Percentiles rank a stretch among this genome's conserved stretches.
Conservation (phyloP, 768 basidiomycete species). For the Boletus edulis region DNA sequence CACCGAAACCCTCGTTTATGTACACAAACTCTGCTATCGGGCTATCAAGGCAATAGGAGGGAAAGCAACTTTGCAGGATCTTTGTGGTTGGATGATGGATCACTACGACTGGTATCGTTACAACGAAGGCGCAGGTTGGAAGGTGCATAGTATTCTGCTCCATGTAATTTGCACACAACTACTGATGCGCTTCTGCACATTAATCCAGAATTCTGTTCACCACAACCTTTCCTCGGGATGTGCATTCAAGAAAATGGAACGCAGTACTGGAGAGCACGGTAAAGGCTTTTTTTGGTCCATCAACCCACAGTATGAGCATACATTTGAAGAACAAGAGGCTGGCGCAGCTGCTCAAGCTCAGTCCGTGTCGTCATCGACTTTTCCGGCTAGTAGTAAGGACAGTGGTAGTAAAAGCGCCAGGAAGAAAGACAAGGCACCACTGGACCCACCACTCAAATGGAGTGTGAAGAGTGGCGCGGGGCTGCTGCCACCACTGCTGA, state of each 20-base stretch:
- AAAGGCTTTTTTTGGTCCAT: slow-evolving; percentile 95
- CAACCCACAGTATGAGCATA: slow-evolving; percentile 68
- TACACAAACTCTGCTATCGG: slow-evolving; percentile 86
- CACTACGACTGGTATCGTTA: slow-evolving; percentile 89
- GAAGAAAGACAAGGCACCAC: slow-evolving; percentile 59
- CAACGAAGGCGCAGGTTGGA: slow-evolving; percentile 83
- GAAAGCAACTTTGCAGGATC: slow-evolving; percentile 86
- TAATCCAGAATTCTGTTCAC: slow-evolving; percentile 78
- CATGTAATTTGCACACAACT: not conserved
- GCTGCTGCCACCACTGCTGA: slow-evolving; percentile 68
- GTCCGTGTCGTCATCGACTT: slow-evolving; percentile 21
- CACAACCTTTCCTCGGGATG: slow-evolving; percentile 90
- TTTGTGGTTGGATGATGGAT: slow-evolving; percentile 88
- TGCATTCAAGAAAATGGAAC: slow-evolving; percentile 89
- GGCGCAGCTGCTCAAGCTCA: slow-evolving; percentile 38
- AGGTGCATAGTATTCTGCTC: slow-evolving; percentile 50
- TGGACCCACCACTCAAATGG: slow-evolving; percentile 67
- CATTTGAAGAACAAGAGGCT: slow-evolving; percentile 68
- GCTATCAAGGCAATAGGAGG: slow-evolving; percentile 81
- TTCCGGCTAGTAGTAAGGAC: slow-evolving; percentile 35
- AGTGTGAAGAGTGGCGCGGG: slow-evolving; percentile 62
- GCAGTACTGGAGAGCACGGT: slow-evolving; percentile 79
- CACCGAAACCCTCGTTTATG: slow-evolving; percentile 85
- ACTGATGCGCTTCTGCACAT: slow-evolving; percentile 11
- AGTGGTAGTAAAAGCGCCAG: slow-evolving; percentile 30